These are phyloP conservation scores for Fraxinus greggii DNA, from an alignment of 305 asterid species.

Conservation along the genomic window DNA sequence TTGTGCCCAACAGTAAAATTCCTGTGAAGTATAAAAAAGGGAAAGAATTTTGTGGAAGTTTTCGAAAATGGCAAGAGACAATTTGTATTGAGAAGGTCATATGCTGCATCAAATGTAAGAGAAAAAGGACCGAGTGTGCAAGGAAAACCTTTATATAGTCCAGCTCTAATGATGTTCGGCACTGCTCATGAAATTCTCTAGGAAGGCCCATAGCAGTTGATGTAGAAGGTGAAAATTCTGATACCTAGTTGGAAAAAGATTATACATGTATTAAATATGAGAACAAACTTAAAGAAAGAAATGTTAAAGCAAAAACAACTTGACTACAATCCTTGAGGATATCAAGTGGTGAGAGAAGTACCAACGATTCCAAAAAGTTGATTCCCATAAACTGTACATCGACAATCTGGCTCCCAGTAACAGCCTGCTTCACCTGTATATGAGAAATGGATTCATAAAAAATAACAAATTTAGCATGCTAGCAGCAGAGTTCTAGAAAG, in stretches of 20 bases:
- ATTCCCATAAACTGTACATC: constrained; percentile 77
- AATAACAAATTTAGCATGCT: not conserved
- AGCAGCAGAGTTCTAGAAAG: not conserved
- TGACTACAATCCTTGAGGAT: constrained; percentile 1
- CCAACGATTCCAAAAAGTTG: constrained; percentile 79
- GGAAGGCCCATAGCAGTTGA: constrained; percentile 91
- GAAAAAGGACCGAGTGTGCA: constrained; percentile 19
- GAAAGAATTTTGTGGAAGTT: not conserved
- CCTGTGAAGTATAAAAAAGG: constrained; percentile 38
- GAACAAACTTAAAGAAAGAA: constrained; percentile 14
- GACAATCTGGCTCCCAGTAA: constrained; percentile 64
- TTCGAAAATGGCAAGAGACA: constrained; percentile 17
- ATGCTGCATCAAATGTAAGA: constrained; percentile 13
- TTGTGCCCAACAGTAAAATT: constrained; percentile 82
- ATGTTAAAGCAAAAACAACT: constrained; percentile 21
- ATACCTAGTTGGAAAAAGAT: constrained; percentile 50
- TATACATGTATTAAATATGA: constrained; percentile 15
- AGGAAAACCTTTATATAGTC: constrained; percentile 76
- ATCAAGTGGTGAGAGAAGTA: constrained; percentile 31
- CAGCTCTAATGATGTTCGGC: constrained; percentile 73
- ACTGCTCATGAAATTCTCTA: constrained; percentile 85
- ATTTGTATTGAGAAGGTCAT: constrained; percentile 22
- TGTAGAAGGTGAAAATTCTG: constrained; percentile 92
- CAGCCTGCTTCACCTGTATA: constrained; percentile 76
- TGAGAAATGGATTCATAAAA: constrained; percentile 9